Evolutionary conservation across 805 yeast genomes (phyloP), one percentile per base, ranked within the genome.

Genomic region (Candida berthetii): DNA sequence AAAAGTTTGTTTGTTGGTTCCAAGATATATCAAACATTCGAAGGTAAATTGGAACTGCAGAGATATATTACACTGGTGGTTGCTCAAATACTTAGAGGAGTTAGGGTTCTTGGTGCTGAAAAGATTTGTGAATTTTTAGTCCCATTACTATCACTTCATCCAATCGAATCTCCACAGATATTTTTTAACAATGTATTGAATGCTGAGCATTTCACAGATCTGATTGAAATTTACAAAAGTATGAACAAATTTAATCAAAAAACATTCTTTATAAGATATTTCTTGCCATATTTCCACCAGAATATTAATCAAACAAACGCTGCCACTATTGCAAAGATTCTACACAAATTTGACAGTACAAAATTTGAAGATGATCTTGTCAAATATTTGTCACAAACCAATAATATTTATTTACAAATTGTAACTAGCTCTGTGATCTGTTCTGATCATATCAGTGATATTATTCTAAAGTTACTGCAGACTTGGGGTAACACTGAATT

Each of bases 401-500:
- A 31, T 3, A 42, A 48, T 20, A 9, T 36, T 3, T 45, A 41
- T 2, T 33, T 55, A 2, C 51, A 48, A 15, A 46, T 49, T 9
- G 43, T 47, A 6, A 40, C 48, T 4, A 39, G 42, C 0, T 22
- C 25, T 7, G 8, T 22, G 9, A 35, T 40, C 19, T 18, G 36
- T 2, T 24, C 61, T 3, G 10, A 17, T 2, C 36, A 43, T 19
- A 36, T 35, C n/a, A 3, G 15, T 7, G 10, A 41, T 2, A 43
- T 40, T 1, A 37, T 48, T 2, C 31, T 22, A 1, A 24, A 17
- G 3, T 41, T 58, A 4, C 37, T 65, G 3, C 29, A 28, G 2
- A 39, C 52, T 11, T 68, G 73, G 72, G 69, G 74, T 2, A 65
- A 66, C 40, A 54, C 52, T 2, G 48, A 52, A 3, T 45, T 58